These are phyloP conservation scores for Colletotrichum sublineola DNA, from an alignment of 2,329 filamentous ascomycete genomes.

Conservation along the genomic window DNA sequence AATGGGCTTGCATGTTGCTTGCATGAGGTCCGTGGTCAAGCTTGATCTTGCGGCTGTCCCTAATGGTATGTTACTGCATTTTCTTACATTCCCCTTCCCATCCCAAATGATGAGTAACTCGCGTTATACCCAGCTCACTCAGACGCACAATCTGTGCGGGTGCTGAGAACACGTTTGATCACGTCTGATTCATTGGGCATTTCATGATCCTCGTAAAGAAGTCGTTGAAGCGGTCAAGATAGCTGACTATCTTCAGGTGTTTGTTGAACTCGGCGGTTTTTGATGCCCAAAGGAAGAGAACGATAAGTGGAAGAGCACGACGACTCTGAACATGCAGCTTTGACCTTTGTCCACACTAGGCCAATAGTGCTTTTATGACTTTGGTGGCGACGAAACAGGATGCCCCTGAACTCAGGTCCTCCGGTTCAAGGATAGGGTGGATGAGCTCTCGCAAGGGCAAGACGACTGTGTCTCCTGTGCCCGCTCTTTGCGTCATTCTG, in stretches of 20 bases:
- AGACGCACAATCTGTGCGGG: conserved; percentile 25
- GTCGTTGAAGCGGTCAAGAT: not conserved
- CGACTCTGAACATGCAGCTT: not conserved
- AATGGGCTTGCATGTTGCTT: not conserved
- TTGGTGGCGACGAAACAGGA: not conserved
- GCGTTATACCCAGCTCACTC: conserved; percentile 31
- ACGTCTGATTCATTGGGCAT: conserved; percentile 15
- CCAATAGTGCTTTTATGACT: not conserved
- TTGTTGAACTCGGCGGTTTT: not conserved
- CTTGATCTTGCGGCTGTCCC: not conserved
- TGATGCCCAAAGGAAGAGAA: not conserved
- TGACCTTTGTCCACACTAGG: not conserved
- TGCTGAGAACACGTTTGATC: conserved; percentile 32
- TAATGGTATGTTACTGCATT: conserved; percentile 5
- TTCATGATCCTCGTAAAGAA: not conserved
- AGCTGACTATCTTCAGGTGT: conserved; percentile 6
- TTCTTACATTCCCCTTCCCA: not conserved
- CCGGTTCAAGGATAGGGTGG: not conserved
- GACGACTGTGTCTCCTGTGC: not conserved
- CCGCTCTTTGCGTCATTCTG: not conserved
- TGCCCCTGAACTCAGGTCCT: not conserved
- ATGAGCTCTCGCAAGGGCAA: not conserved
- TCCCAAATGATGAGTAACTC: conserved; percentile 23
- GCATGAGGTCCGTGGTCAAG: not conserved
- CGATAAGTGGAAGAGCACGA: conserved; percentile 11